Conservation (phyloP, 768 basidiomycete species). For the Leccinum pellstonianum region DNA sequence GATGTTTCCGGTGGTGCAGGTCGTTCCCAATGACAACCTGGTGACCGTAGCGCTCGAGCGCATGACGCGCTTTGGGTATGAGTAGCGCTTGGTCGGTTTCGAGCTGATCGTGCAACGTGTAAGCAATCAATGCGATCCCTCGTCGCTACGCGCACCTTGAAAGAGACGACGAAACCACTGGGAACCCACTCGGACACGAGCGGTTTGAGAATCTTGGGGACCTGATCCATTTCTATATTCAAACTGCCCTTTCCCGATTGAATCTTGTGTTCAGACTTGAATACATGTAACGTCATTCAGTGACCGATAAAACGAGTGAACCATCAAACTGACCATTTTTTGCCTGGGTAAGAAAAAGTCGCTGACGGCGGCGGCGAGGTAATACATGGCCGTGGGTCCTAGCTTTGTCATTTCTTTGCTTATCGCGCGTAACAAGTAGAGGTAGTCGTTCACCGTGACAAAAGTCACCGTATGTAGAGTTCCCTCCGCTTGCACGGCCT, state of each 20-base stretch:
- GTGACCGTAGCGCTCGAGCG: constrained; percentile 92
- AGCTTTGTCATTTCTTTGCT: constrained; percentile 74
- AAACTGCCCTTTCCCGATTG: constrained; percentile 95
- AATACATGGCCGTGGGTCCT: constrained; percentile 81
- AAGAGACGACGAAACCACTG: constrained; percentile 91
- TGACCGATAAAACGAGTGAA: background rate
- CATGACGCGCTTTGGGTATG: constrained; percentile 85
- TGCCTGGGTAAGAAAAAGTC: constrained; percentile 96
- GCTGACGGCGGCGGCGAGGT: constrained; percentile 96
- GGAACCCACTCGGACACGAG: constrained; percentile 93
- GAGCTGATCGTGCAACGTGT: constrained; percentile 50
- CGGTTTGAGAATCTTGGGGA: constrained; percentile 92
- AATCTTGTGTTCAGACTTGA: constrained; percentile 95
- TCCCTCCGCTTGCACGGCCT: constrained; percentile 70
- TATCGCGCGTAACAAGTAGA: constrained; percentile 85
- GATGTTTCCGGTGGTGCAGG: constrained; percentile 84
- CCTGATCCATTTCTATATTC: constrained; percentile 97
- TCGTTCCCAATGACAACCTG: constrained; percentile 98
- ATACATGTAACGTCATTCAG: background rate
- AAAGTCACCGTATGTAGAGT: constrained; percentile 85
- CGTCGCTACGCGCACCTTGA: constrained; percentile 67
- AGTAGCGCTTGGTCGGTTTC: constrained; percentile 86
- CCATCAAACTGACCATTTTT: constrained; percentile 66
- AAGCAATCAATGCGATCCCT: constrained; percentile 2
- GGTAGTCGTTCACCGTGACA: constrained; percentile 93